Percentiles rank a stretch among this genome's conserved stretches.
Evolutionary conservation across 2,329 filamentous ascomycete genomes (phyloP).

Genomic region (Neocucurbitaria cava): DNA sequence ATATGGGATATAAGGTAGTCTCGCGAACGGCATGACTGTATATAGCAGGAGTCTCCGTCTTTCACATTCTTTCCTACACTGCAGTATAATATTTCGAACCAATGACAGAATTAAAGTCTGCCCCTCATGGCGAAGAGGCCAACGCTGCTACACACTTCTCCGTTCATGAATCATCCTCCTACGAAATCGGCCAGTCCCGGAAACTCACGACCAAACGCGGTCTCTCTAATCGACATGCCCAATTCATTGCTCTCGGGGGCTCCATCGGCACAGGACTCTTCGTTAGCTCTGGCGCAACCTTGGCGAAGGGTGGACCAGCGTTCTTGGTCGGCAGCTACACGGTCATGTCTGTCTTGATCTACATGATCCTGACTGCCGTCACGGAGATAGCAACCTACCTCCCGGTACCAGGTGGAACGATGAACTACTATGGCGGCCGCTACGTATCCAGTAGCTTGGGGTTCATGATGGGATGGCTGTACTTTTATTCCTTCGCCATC

Average conservation of each 20-base stretch:
- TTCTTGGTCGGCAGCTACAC: slow-evolving; percentile 42
- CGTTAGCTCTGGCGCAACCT: slow-evolving; percentile 62
- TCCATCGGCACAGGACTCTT: slow-evolving; percentile 68
- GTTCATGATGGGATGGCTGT: slow-evolving; percentile 34
- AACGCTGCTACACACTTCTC: no score
- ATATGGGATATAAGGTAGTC: no score
- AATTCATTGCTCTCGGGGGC: slow-evolving; percentile 68
- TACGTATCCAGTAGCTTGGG: slow-evolving; percentile 68
- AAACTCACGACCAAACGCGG: no score
- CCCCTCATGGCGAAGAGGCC: no score
- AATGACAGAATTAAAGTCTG: no score
- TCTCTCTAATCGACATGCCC: no score
- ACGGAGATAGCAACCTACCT: slow-evolving; percentile 63
- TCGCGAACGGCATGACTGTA: no score
- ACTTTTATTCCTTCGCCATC: slow-evolving; percentile 38
- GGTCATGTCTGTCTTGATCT: slow-evolving; percentile 36
- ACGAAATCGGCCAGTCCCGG: no score
- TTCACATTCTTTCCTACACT: no score
- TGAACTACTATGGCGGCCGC: slow-evolving; percentile 58
- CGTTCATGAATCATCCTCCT: no score
- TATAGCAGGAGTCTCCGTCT: no score
- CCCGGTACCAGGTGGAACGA: slow-evolving; percentile 62
- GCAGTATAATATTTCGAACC: no score
- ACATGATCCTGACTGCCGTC: slow-evolving; percentile 40
- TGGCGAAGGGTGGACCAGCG: slow-evolving; percentile 46